Evolutionary conservation across 495 filamentous ascomycete genomes (phyloP).

Genomic region (Penicillium odoratum): DNA sequence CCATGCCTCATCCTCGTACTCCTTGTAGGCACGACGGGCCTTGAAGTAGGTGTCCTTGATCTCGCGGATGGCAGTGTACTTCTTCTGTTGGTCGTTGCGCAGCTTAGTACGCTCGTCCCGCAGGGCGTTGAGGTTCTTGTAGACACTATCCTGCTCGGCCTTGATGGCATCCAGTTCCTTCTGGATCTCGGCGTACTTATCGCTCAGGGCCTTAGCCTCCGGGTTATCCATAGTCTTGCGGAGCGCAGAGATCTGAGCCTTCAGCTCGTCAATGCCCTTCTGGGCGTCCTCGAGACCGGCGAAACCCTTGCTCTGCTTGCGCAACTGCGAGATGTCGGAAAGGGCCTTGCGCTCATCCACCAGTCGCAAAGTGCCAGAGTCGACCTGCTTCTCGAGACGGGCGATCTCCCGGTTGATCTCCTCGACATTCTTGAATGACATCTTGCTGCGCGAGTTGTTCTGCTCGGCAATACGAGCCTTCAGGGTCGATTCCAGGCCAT

Average conservation of each 20-base stretch:
- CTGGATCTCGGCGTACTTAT: conserved; percentile 77
- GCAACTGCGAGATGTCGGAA: conserved; percentile 72
- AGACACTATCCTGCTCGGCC: conserved; percentile 83
- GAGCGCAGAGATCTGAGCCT: conserved; percentile 79
- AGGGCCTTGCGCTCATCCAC: conserved; percentile 97
- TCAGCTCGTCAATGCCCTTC: conserved; percentile 80
- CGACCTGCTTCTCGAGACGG: conserved; percentile 77
- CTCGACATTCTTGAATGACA: conserved; percentile 81
- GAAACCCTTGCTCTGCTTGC: conserved; percentile 89
- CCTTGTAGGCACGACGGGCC: conserved; percentile 70
- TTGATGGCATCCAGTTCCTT: conserved; percentile 85
- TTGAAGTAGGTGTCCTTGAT: conserved; percentile 85
- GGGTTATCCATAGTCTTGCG: conserved; percentile 86
- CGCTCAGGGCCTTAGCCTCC: conserved; percentile 83
- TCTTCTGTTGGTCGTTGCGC: conserved; percentile 78
- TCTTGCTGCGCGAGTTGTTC: conserved; percentile 73
- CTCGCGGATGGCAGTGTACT: conserved; percentile 73
- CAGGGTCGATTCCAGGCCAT: conserved; percentile 76
- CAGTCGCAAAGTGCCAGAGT: conserved; percentile 82
- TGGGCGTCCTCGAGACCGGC: conserved; percentile 76
- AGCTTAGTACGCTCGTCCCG: conserved; percentile 86
- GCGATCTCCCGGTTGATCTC: conserved; percentile 83
- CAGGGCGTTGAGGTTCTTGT: conserved; percentile 80
- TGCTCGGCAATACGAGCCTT: conserved; percentile 80
- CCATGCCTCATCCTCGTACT: conserved; percentile 78